Conservation (phyloP, 2,329 filamentous ascomycete genomes). For the Gnomoniopsis smithogilvyi region DNA sequence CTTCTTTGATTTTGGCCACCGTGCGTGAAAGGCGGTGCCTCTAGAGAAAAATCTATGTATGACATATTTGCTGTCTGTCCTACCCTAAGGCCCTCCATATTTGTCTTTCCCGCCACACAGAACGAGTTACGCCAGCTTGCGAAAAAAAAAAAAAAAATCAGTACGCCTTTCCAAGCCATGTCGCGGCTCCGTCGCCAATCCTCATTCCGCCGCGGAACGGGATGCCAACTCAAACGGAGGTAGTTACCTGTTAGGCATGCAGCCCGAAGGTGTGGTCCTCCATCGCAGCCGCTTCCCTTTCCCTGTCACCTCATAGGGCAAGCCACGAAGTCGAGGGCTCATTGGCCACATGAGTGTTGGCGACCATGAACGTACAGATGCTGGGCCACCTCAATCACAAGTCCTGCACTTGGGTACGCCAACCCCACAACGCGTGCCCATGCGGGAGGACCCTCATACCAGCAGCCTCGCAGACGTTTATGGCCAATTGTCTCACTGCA, state of each 20-base stretch:
- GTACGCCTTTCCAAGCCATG: background rate
- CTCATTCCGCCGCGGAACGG: conserved; percentile 13
- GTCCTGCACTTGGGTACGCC: conserved; percentile 41
- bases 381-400: conserved; percentile 25
- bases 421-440: conserved; percentile 37
- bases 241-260: background rate
- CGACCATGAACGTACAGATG: background rate
- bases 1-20: no score
- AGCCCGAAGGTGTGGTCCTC: background rate
- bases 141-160: no score
- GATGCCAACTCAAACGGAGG: background rate
- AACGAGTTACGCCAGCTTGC: background rate
- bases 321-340: background rate
- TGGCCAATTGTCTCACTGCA: conserved; percentile 43
- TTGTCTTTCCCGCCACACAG: background rate
- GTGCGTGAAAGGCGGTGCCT: no score
- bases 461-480: conserved; percentile 42
- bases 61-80: background rate
- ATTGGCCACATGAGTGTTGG: background rate
- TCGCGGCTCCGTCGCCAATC: background rate
- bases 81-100: background rate
- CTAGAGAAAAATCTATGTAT: background rate
- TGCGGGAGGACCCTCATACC: conserved; percentile 40
- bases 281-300: background rate
- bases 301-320: background rate